Base-by-base conservation (phyloP, 1,284 basidiomycete species). In the Malassezia brasiliensis region DNA sequence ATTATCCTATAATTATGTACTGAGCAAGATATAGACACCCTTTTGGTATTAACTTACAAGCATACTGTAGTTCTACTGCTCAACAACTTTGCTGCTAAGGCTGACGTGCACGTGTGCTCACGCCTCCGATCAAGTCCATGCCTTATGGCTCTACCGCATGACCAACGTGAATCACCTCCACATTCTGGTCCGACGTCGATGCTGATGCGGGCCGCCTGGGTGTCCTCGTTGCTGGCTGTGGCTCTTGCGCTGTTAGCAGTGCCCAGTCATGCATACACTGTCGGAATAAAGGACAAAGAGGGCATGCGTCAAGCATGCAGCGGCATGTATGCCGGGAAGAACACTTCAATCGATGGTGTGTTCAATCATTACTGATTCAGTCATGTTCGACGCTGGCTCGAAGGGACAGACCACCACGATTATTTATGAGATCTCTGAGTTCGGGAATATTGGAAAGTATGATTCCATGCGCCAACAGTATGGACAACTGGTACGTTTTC, bases 401-500 rank as follows among this genome's bases (percentile, higher is more conserved):
- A 78, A 83, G 65, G 93, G 93, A n/a, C 87, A 90, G 70, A 79
- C 96, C 28, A 87, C 93, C 15, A 84, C 93, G 78, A 85, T 94
- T 53, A 83, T 98, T 45, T 98, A 96, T 74, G 93, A 98, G 76
- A 96, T 90, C 87, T 74, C 79, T 30, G 93, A 98, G 71, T 84
- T 85, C 47, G 77, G 80, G 51, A 89, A 86, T 69, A 80, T 98
- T 11, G 93, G 93, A 32, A 86, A 77, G 25, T 68, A 30, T 17
- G 76, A n/a, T 54, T 54, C 2, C 39, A 54, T 15, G 61, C 69
- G 2, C 49, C 46, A 14, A 31, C 41, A 40, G 40, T 48, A 39
- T 52, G 35, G 52, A 14, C 45, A 42, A 5, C 14, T 30, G 17
- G 52, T 48, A 22, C 19, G 52, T 35, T 19, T 40, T 19, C 15